Evolutionary conservation across 805 yeast species (phyloP).

Genomic region (Spathaspora boniae): DNA sequence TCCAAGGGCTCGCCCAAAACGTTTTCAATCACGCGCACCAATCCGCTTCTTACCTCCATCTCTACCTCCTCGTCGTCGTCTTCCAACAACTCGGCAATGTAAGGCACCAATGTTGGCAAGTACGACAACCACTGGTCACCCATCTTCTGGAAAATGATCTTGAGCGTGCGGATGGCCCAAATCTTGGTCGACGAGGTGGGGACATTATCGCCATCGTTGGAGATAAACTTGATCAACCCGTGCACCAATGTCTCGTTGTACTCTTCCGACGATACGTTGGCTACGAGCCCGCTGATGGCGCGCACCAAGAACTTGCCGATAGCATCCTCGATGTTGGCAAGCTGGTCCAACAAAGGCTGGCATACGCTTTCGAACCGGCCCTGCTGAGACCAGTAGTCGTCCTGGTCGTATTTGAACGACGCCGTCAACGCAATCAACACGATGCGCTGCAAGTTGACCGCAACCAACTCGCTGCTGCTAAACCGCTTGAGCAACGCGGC

Average conservation of each 20-base stretch:
- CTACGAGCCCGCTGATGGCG: conserved; percentile 71
- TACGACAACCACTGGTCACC: conserved; percentile 93
- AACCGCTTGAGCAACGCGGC: conserved; percentile 52
- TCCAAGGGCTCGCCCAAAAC: conserved; percentile 95
- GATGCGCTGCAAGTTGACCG: conserved; percentile 63
- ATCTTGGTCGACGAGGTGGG: conserved; percentile 68
- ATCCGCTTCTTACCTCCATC: conserved; percentile 81
- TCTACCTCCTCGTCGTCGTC: conserved; percentile 94
- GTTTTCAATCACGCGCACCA: conserved; percentile 86
- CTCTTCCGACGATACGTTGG: conserved; percentile 62
- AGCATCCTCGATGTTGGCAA: conserved; percentile 62
- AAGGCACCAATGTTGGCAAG: conserved; percentile 92
- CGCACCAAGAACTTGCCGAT: conserved; percentile 81
- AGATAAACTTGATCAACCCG: conserved; percentile 32
- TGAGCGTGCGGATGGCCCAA: conserved; percentile 79
- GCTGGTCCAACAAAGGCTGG: conserved; percentile 60
- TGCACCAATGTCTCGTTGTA: conserved; percentile 63
- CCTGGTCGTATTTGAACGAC: conserved; percentile 85
- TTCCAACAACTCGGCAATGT: conserved; percentile 91
- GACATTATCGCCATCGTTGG: conserved; percentile 47
- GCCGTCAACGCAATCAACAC: conserved; percentile 69
- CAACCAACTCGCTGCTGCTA: conserved; percentile 35
- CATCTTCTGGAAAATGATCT: conserved; percentile 79
- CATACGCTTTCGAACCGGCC: conserved; percentile 76
- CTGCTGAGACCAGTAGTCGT: conserved; percentile 91